These are phyloP conservation scores for Clonostachys rhizophaga DNA, from an alignment of 2,329 filamentous ascomycete genomes.

Conservation along the genomic window DNA sequence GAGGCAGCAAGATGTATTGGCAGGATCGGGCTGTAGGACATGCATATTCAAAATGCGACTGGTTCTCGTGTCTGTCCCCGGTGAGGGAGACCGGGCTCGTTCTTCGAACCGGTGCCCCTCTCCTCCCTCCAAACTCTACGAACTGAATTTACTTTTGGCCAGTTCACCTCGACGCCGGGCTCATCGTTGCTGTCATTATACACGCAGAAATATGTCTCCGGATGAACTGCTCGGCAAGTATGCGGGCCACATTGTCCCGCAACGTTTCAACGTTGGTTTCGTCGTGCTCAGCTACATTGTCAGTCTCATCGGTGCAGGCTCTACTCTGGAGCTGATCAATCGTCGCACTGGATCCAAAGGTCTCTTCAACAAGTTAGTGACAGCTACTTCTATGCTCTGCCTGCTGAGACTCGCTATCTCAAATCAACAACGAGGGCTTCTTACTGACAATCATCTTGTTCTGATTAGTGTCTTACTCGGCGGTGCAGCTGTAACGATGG, in stretches of 20 bases:
- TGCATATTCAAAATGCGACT: no score
- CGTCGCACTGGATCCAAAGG: slow-evolving; percentile 66
- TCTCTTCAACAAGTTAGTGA: slow-evolving; percentile 60
- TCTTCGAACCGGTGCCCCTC: no score
- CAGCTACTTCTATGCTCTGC: background rate
- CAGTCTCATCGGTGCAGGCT: slow-evolving; percentile 71
- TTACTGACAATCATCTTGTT: slow-evolving; percentile 1
- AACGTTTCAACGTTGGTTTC: slow-evolving; percentile 52
- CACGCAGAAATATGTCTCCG: background rate
- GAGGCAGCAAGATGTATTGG: no score
- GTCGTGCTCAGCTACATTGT: slow-evolving; percentile 71
- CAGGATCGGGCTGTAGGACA: no score
- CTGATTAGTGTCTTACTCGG: slow-evolving; percentile 52
- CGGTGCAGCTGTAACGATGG: slow-evolving; percentile 65
- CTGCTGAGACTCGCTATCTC: no score
- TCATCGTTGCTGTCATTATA: no score
- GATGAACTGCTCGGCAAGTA: slow-evolving; percentile 30
- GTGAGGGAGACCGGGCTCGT: no score
- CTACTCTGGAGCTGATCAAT: slow-evolving; percentile 79
- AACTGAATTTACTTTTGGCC: no score
- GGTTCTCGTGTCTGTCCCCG: no score
- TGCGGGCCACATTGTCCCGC: slow-evolving; percentile 38
- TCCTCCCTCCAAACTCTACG: no score
- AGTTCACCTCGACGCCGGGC: no score
- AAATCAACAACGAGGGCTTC: no score